A percentile compares a stretch with the other conserved stretches of the same genome.
Conservation (phyloP, 495 filamentous ascomycete species). For the Tuber brumale region DNA sequence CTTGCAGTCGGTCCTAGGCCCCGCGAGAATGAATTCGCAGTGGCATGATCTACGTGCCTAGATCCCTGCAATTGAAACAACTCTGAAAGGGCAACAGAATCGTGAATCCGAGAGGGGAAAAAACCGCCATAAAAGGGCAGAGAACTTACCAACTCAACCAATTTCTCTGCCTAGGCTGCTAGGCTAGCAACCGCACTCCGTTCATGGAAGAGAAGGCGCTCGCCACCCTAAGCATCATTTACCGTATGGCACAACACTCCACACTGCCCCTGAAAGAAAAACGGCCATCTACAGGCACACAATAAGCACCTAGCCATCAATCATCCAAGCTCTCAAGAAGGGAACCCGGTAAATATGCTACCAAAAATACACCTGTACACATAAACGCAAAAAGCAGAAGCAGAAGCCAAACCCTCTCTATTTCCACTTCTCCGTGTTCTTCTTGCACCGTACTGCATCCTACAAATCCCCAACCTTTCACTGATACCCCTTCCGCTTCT, state of each 20-base stretch:
- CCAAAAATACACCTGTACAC: neutral
- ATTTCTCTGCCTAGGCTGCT: neutral
- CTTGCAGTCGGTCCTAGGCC: neutral
- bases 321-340: neutral
- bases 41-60: neutral
- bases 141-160: too few species aligned
- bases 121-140: neutral
- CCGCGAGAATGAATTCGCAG: neutral
- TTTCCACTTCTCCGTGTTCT: neutral
- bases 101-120: neutral
- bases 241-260: neutral
- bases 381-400: neutral
- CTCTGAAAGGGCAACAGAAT: neutral
- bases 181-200: neutral
- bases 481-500: slow-evolving; percentile 53
- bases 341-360: neutral
- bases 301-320: neutral
- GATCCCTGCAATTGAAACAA: neutral
- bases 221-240: neutral
- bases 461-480: slow-evolving; percentile 22
- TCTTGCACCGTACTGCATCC: neutral
- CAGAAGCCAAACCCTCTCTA: neutral
- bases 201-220: neutral
- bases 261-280: neutral
- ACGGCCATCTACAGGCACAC: neutral